Evolutionary conservation across 1,139 yeast genomes (phyloP), one percentile per base, ranked within the genome.

Genomic region (Yamadazyma buinensis): DNA sequence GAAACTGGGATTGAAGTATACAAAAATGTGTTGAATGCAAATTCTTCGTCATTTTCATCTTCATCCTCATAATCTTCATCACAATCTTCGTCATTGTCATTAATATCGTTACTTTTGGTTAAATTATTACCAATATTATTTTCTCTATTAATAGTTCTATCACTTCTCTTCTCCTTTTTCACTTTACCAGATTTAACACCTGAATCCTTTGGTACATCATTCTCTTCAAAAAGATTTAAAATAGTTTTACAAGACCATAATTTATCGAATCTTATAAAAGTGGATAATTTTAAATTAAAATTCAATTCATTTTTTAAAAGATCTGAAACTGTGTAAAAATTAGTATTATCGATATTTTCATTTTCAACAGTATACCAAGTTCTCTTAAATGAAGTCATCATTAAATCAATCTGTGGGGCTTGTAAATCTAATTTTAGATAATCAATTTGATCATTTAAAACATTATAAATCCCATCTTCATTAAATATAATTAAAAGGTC

Each of bases 381-480:
- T 14, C 27, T 31, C 10, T 34, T 34, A 12, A 36, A 28, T 7
- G 33, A 15, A 4, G 18, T 2, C 5, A 33, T 26, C 28, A 40
- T 27, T 3, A 15, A 19, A 13, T 33, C 37, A 2, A 40, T 23
- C 6, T 35, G 38, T 9, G n/a, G 13, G 8, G 9, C 4, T 8
- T 27, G n/a, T 5, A 35, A n/a, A n/a, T 28, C 11, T 12, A 43
- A 27, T 7, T 30, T 30, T 11, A 30, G 20, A 14, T 21, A 11
- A 1, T 20, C 23, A 9, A 36, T 30, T 12, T 30, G 26, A 13
- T 36, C 29, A 14, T 38, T 42, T n/a, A 37, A 43, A 7, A 41
- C 28, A 25, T 38, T 38, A 27, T 46, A 48, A 19, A 42, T 35
- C 11, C 42, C 44, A 14, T 34, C 37, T 10, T 39, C 43, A 29